Evolutionary conservation across 2,329 filamentous ascomycete species (phyloP), one percentile per base, ranked within the genome.

Genomic region (Elsinoe australis): DNA sequence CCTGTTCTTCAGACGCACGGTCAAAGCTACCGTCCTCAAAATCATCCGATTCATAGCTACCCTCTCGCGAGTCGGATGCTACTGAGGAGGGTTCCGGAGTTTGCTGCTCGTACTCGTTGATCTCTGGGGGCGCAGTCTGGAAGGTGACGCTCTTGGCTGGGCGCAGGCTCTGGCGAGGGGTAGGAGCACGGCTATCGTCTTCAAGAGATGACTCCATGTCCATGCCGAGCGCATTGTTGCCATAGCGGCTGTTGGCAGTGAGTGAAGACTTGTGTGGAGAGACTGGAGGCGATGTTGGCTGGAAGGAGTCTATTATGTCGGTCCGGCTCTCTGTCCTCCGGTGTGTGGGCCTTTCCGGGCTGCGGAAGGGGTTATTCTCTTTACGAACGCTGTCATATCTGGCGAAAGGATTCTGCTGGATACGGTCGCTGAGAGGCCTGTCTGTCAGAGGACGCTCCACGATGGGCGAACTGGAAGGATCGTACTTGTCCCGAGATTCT

Each of bases 41-140:
- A 24, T 85, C 80, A 2, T 72, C 72, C 0, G 87, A 90, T 53
- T 95, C 89, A 63, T 86, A 95, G 69, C 90, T 96, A 33, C 88
- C 87, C 60, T 95, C 87, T 6, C 90, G 83, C 9, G 90, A 96
- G 56, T 84, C 88, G 41, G 86, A 90, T 19, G 86, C 87, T 18
- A 94, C 75, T 0, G 89, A 94, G 1, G 90, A 95, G n/a, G 94
- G 79, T 61, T 95, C 92, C 8, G 92, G 92, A 2, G 92, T 98
- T 26, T 87, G 85, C 85, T 95, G 89, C 67, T 96, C 92, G 64
- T 96, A 98, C 68, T 98, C 92, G 62, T 96, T 95, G 59, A 98
- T 78, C 62, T 94, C 86, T 18, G 92, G 92, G 17, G 90, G 90
- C 1, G 87, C 88, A 29, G 83, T 85, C 67, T 96, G 88, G 63